Evolutionary conservation across 495 filamentous ascomycete genomes (phyloP).

Genomic region (Geoglossum glabrum): DNA sequence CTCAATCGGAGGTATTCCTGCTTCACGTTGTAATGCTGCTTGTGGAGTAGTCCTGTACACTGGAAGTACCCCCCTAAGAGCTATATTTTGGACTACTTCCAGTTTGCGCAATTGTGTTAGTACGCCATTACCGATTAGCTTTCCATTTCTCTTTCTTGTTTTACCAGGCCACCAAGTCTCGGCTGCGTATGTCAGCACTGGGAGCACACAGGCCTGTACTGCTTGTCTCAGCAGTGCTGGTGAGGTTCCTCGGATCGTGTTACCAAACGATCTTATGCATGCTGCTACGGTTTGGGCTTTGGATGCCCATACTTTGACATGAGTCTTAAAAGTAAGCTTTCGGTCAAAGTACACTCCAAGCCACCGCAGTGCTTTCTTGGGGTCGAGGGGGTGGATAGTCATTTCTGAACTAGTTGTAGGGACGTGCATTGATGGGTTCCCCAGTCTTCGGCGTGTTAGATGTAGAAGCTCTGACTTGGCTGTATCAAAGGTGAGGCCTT

Average conservation of each 20-base stretch:
- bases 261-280: background rate
- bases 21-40: background rate
- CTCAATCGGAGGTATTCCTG: background rate
- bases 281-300: background rate
- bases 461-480: too few relatives aligned
- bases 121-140: background rate
- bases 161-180: background rate
- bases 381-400: too few relatives aligned
- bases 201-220: background rate
- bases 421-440: too few relatives aligned
- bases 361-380: background rate
- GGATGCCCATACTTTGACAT: background rate
- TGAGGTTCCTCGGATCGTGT: background rate
- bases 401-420: too few relatives aligned
- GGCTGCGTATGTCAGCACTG: background rate
- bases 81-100: background rate
- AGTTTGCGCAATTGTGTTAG: background rate
- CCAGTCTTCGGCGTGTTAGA: too few relatives aligned
- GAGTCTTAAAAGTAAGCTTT: background rate
- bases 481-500: too few relatives aligned
- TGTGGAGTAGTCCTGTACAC: background rate
- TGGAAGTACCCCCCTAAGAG: background rate
- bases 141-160: background rate
- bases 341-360: background rate
- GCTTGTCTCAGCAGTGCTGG: background rate